Conservation (phyloP, 495 filamentous ascomycete species). For the Acidomyces sp. region DNA sequence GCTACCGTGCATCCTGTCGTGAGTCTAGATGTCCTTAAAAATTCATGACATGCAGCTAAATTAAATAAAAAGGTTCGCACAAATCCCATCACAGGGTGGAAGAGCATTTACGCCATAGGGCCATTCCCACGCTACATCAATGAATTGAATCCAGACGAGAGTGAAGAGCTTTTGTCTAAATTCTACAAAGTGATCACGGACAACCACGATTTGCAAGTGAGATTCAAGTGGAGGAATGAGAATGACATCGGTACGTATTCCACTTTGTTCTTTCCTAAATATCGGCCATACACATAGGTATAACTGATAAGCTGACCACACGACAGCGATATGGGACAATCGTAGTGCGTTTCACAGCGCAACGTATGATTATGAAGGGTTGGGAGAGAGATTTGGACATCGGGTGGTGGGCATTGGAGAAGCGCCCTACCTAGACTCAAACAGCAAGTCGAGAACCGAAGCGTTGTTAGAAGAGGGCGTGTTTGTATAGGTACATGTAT, state of each 20-base stretch:
- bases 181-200: constrained; percentile 42
- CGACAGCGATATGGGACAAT: constrained; percentile 63
- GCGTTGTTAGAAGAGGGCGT: too few relatives aligned
- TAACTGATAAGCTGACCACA: neutral
- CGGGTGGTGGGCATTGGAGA: constrained; percentile 56
- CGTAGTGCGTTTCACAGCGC: constrained; percentile 56
- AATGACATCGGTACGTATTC: constrained; percentile 22
- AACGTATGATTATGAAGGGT: constrained; percentile 53
- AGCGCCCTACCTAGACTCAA: constrained; percentile 49
- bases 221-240: constrained; percentile 39
- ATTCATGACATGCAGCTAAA: too few relatives aligned
- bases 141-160: constrained; percentile 52
- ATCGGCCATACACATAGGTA: neutral
- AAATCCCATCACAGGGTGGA: constrained; percentile 63
- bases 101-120: constrained; percentile 53
- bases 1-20: constrained; percentile 58
- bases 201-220: constrained; percentile 70
- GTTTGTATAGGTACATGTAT: too few relatives aligned
- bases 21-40: constrained; percentile 44
- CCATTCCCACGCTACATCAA: constrained; percentile 52
- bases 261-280: neutral
- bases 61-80: too few relatives aligned
- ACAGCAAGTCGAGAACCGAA: constrained; percentile 14
- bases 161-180: constrained; percentile 39
- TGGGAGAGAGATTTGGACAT: constrained; percentile 41